These are phyloP conservation scores for Thalassiosira livingstoniorum DNA, from an alignment of 352 stramenopile genomes.

Conservation along the genomic window DNA sequence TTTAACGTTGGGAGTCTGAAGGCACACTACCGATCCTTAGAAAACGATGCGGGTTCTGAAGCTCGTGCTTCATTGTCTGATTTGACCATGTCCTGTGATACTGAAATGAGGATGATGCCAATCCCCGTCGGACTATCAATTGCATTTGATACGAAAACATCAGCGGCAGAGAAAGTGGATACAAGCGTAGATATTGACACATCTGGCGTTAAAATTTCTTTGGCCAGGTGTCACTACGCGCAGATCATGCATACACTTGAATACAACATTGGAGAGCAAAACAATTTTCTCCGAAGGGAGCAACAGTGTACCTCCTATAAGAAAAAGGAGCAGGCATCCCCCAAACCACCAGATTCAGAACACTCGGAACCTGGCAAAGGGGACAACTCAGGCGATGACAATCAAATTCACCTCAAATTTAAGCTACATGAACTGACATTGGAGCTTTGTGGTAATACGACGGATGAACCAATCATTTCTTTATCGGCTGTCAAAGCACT, in stretches of 20 bases:
- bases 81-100: conserved; percentile 68
- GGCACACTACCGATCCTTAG: conserved; percentile 74
- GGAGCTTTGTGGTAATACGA: conserved; percentile 60
- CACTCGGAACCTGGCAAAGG: neutral
- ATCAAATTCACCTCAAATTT: conserved; percentile 78
- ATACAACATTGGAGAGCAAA: conserved; percentile 70
- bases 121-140: conserved; percentile 74
- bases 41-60: conserved; percentile 67
- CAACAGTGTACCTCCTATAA: neutral
- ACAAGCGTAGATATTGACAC: conserved; percentile 81
- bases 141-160: conserved; percentile 66
- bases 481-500: conserved; percentile 75
- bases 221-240: conserved; percentile 78
- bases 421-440: conserved; percentile 64
- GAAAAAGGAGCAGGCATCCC: too few relatives aligned
- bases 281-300: neutral
- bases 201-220: conserved; percentile 68
- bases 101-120: conserved; percentile 68
- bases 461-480: conserved; percentile 73
- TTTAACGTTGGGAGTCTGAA: conserved; percentile 70
- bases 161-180: conserved; percentile 58
- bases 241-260: conserved; percentile 82
- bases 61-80: conserved; percentile 70
- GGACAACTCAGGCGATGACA: neutral
- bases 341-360: too few relatives aligned